Evolutionary conservation across 306 rosid genomes (phyloP), one percentile per base, ranked within the genome.

Genomic region (Malus sylvestris): DNA sequence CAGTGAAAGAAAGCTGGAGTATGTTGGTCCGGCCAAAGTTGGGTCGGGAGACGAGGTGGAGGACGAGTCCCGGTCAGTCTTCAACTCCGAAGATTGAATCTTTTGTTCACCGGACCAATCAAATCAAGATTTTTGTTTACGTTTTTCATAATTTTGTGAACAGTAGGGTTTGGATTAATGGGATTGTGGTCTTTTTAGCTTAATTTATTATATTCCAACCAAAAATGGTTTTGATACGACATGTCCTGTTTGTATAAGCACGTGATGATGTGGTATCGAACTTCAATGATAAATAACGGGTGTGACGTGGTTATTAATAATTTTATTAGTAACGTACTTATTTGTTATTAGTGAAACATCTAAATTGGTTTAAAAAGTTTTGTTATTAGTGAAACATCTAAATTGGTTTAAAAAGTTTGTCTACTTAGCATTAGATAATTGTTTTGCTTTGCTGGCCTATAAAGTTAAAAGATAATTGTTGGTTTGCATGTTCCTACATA

Each of bases 61-160:
- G 1, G 78, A 74, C 22, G 85, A 84, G 68, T 79, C 88, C 15
- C 73, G 90, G 98, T 95, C 52, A 83, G 89, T 74, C 75, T 67
- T 77, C 30, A 30, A 18, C 8, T 23, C 2, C 65, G 4, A 49
- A 49, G 53, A 16, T 49, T 14, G 53, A 49, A 49, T 49, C 53
- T 49, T 49, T 49, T 4, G 6, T 32, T 32, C 35, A 4, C 35
- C 35, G 35, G 35, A 46, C 53, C 53, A 46, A 46, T 13, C 53
- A 46, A 46, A 46, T 14, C 14, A 46, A 42, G 59, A 57, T 16
- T 23, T 61, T 68, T 30, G 2, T 1, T 13, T 1, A 30, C 10
- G 22, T 22, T 18, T 35, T 51, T 65, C 14, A 4, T 22, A 11
- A 51, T 76, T 27, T 35, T 38, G 20, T n/a, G 7, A 20, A 32